Evolutionary conservation across 1,139 yeast genomes (phyloP), one percentile per base, ranked within the genome.

Genomic region (Diutina ranongensis): DNA sequence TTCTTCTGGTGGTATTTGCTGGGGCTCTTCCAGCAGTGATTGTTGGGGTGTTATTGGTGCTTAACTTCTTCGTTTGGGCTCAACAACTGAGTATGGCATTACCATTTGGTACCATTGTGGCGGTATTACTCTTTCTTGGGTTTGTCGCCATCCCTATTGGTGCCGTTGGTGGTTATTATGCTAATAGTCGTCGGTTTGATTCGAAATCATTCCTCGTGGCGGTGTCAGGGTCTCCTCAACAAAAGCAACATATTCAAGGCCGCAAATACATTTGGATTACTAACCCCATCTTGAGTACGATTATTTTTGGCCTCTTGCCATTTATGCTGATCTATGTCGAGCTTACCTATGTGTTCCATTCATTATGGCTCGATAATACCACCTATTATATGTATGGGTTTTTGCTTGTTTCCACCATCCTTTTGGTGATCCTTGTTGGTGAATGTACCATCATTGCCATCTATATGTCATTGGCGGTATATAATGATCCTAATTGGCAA

Each of bases 291-390:
- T 45, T 53, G 7, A 61, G 63, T 46, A 55, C 62, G 1, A 21
- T 59, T 1, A 51, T 75, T 0, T 81, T 81, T 54, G 95, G 95
- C 1, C 49, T 80, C 40, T 70, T 83, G 45, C 95, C 95, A 20
- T 86, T 85, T 58, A 79, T 83, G 16, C 79, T 86, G n/a, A 80
- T 84, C 15, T 82, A 82, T 55, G 88, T 84, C 46, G 95, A 87
- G 58, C 65, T 87, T 50, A 66, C 80, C 49, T 83, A 80, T 59
- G 75, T 86, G 34, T 80, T 83, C 65, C 80, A 83, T 58, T 78
- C 92, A 1, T 68, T 85, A 15, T 85, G 95, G 92, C 66, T 82
- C 49, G 88, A 83, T 54, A 83, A 83, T 60, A 77, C 89, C 1
- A 77, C 92, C 1, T 82, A 83, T 61, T 83, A 80, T 63, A 76